Percentiles rank a stretch among this genome's conserved stretches.
Evolutionary conservation across 208 protist species (phyloP).

Genomic region (Trypanosoma melophagium): DNA sequence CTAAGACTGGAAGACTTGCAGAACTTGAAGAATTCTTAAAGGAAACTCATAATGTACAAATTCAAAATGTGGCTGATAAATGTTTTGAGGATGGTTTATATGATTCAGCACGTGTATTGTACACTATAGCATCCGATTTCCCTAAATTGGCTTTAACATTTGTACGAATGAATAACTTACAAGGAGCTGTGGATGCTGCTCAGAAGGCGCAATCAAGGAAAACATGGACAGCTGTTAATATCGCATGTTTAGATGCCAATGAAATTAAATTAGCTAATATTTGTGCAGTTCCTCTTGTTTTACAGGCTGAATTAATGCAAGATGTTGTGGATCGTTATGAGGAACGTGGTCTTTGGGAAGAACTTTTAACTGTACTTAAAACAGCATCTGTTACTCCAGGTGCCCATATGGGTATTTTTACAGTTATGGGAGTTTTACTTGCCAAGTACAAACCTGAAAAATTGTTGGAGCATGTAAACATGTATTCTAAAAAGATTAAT

Average conservation of each 20-base stretch:
- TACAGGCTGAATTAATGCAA: conserved; percentile 97
- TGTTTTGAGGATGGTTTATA: conserved; percentile 98
- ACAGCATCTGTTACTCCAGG: conserved; percentile 93
- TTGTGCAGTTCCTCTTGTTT: conserved; percentile 97
- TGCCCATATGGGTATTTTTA: conserved; percentile 99
- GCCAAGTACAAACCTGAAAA: conserved; percentile 99
- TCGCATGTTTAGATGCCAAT: conserved; percentile 97
- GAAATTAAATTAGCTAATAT: conserved; percentile 98
- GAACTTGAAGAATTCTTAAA: conserved; percentile 99
- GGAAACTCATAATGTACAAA: conserved; percentile 96
- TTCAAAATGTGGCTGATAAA: conserved; percentile 96
- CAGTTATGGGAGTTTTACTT: conserved; percentile 99
- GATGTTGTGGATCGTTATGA: conserved; percentile 92
- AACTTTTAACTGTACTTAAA: conserved; percentile 96
- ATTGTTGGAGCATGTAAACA: conserved; percentile 99
- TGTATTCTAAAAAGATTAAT: conserved; percentile 96
- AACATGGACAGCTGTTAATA: conserved; percentile 96
- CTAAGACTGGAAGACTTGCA: conserved; percentile 95
- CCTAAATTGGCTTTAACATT: conserved; percentile 94
- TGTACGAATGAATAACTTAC: conserved; percentile 94
- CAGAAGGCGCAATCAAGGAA: conserved; percentile 96
- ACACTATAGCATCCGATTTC: conserved; percentile 96
- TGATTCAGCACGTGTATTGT: conserved; percentile 98
- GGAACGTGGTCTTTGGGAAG: conserved; percentile 91
- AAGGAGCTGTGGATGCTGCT: conserved; percentile 97